A percentile compares a stretch with the other conserved stretches of the same genome.
Conservation (phyloP, 192 early-diverging fungal species). For the Obelidium mucronatum region DNA sequence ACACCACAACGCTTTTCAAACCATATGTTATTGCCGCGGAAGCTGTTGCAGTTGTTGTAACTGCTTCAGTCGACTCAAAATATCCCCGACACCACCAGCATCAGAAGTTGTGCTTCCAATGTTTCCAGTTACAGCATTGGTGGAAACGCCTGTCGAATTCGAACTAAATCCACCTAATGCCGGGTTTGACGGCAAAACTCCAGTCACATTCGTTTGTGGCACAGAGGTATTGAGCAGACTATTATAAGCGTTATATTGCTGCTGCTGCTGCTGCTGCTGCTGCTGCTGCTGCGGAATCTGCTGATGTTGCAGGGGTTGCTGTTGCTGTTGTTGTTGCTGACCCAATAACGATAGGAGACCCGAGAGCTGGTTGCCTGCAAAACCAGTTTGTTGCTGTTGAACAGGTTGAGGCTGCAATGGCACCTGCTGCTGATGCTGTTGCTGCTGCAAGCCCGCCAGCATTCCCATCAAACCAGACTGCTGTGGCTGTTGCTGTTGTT, state of each 20-base stretch:
- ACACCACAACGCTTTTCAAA: too few species aligned
- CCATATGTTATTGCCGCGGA: constrained; percentile 2
- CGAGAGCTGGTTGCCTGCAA: neutral
- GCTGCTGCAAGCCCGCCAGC: neutral
- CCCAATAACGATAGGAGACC: constrained; percentile 22
- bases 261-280: neutral
- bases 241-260: too few species aligned
- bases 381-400: constrained; percentile 27
- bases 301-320: neutral
- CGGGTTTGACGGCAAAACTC: neutral
- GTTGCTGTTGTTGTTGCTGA: constrained; percentile 36
- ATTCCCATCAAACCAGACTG: constrained; percentile 3
- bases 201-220: neutral
- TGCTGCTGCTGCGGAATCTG: neutral
- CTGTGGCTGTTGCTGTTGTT: constrained; percentile 34
- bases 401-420: constrained; percentile 12
- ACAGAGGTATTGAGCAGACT: too few species aligned
- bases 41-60: constrained; percentile 36
- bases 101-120: too few species aligned
- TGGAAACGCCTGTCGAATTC: neutral
- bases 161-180: neutral
- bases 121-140: neutral
- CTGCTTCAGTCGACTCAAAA: constrained; percentile 34
- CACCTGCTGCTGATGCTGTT: constrained; percentile 37
- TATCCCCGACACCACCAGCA: constrained; percentile 26